Base-by-base conservation (phyloP, 2,329 filamentous ascomycete species). In the Triangularia verruculosa region DNA sequence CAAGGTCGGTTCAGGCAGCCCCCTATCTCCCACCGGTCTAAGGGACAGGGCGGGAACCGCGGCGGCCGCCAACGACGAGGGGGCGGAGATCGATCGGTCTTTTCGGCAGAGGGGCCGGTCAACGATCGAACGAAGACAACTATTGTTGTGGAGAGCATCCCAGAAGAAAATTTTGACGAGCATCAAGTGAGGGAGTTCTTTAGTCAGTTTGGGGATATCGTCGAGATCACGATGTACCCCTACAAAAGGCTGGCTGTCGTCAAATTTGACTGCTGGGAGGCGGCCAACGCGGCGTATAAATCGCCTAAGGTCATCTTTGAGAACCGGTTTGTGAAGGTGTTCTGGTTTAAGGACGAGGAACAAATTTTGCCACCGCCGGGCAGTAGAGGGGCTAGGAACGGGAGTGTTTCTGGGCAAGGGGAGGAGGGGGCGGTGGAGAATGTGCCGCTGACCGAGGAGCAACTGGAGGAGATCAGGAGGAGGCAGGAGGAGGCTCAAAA, bases 291-390 rank as follows among this genome's bases (percentile, higher is more conserved):
- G 15, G 91, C 91, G 1, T 92, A 91, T 73, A 83, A 83, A 55
- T 93, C 89, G 8, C 91, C 91, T 0, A 92, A 92, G 72, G 88
- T 88, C 55, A 88, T 95, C 53, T 95, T 94, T 72, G 89, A 93
- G 70, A 95, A 94, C 69, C 83, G 91, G 11, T 95, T 95, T 70
- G 91, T 95, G 57, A 93, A 92, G 70, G 89, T 94, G 0, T 93
- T 89, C 70, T 94, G 91, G 91, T 83, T 86, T 72, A 89, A 86
- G 69, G 82, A 84, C 5, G 81, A 83, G 25, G 75, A 77, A 15
- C 77, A 80, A 51, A 71, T 71, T 2, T 64, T 75, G 12, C 72
- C 74, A 1, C 66, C 70, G 60, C 30, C 68, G 32, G 74, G 70
- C 15, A 73, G 74, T 15, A 64, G 57, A 8, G 62, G 69, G 54